phyloP scores from a whole-genome alignment of 768 basidiomycete species.

The Pleurotus giganteus region DNA sequence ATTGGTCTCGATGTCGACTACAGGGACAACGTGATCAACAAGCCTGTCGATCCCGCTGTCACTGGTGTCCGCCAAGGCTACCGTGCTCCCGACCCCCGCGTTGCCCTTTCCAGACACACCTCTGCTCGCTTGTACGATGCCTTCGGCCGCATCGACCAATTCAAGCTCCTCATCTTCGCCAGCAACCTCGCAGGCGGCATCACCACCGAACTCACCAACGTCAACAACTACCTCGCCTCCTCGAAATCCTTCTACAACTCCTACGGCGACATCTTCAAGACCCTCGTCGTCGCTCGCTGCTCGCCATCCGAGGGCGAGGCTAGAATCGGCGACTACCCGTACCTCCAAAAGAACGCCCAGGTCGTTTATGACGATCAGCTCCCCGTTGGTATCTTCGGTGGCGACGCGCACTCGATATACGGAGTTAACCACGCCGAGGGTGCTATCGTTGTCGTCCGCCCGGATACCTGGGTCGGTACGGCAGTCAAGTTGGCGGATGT shows the following conservation, averaged over 20 bases:
- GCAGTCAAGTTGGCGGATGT: not conserved
- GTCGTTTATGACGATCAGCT: constrained; percentile 9
- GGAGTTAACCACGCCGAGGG: constrained; percentile 8
- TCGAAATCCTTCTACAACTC: constrained; percentile 9
- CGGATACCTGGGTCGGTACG: constrained; percentile 8
- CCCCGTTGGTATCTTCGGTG: constrained; percentile 9
- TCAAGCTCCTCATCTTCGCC: constrained; percentile 9
- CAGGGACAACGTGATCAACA: constrained; percentile 9
- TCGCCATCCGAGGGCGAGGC: constrained; percentile 1
- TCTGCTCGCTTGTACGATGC: constrained; percentile 10
- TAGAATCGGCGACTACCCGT: not conserved
- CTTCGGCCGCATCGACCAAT: constrained; percentile 9
- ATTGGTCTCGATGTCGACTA: constrained; percentile 11
- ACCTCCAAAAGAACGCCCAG: constrained; percentile 1
- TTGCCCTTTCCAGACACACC: not conserved
- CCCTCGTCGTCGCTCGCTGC: constrained; percentile 3
- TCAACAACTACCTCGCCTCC: constrained; percentile 10
- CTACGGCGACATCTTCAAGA: constrained; percentile 8
- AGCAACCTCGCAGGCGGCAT: constrained; percentile 5
- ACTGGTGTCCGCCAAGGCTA: constrained; percentile 8
- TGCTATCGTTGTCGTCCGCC: constrained; percentile 8
- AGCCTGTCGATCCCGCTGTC: constrained; percentile 1
- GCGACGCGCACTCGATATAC: constrained; percentile 9
- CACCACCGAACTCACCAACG: not conserved
- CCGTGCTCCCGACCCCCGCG: constrained; percentile 9